Evolutionary conservation across 2,329 filamentous ascomycete genomes (phyloP), one percentile per base, ranked within the genome.

Genomic region (Microascus cirrosus): DNA sequence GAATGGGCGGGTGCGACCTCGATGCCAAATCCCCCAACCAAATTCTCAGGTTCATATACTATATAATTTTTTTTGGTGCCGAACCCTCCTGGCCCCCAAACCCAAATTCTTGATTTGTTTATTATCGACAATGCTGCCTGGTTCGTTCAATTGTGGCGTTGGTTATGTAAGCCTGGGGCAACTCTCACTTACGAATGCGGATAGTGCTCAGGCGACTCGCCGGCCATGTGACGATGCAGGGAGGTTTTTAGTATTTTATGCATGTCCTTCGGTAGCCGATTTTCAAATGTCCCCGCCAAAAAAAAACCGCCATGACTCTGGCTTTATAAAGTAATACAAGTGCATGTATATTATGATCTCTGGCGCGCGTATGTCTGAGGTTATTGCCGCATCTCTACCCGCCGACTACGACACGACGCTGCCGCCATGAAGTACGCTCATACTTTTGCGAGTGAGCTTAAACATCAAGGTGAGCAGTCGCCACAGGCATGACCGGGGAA

Each of bases 341-440:
- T 32, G 12, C 24, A 22, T 11, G 28, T 34, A 34, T 34, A 54
- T 54, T 54, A 54, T 54, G 28, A 15, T 3, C 12, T 8, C 18
- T 34, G n/a, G 45, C n/a, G 45, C n/a, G 22, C 45, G 20, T 22
- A 11, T 20, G 11, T 20, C 20, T 6, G 20, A 24, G n/a, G 20
- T 50, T 8, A 20, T 50, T 24, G 45, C 45, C 13, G 45, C 45
- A 50, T 24, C 20, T 24, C 45, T 54, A 39, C 34, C 36, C 12
- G 13, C 34, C 34, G n/a, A 54, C n/a, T 15, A 35, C 20, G 53
- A 13, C n/a, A 54, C 54, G 24, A 42, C 32, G 2, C 48, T 59
- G 57, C 52, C 52, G 61, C 55, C 57, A 95, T 95, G 90, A 95
- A 95, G 77, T 95, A 95, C 71, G 89, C 85, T 32, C 88, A 87